These are phyloP conservation scores for Stipa capillata DNA, from an alignment of 176 grass and related monocot species.

Conservation along the genomic window DNA sequence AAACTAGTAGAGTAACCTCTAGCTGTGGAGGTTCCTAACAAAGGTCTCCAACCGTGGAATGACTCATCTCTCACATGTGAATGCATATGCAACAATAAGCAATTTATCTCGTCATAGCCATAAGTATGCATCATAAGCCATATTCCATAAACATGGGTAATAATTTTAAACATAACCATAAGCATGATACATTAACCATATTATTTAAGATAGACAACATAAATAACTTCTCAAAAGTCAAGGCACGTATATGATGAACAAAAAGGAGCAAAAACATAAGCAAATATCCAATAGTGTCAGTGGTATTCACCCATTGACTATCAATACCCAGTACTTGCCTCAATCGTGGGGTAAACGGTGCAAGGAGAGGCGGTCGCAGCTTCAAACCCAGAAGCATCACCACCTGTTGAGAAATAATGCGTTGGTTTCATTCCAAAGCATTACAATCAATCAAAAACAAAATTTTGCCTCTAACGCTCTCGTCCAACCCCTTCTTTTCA, in stretches of 20 bases:
- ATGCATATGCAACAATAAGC: neutral
- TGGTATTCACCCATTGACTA: neutral
- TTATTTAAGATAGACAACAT: neutral
- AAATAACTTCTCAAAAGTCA: neutral
- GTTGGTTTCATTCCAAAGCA: neutral
- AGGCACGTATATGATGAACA: neutral
- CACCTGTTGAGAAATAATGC: too few species aligned
- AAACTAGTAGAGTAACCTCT: neutral
- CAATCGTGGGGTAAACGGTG: neutral
- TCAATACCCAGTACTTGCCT: neutral
- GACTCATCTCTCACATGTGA: too few species aligned
- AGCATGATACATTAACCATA: neutral
- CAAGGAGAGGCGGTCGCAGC: too few species aligned
- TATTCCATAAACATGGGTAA: neutral
- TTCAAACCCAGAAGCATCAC: too few species aligned
- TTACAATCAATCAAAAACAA: neutral
- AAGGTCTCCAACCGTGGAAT: neutral
- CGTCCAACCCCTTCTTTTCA: neutral
- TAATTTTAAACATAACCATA: neutral
- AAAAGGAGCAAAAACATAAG: neutral
- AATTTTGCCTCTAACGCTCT: neutral
- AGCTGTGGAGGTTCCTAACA: neutral
- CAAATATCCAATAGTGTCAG: neutral
- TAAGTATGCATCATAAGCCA: neutral
- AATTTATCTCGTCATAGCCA: neutral